Conservation (phyloP, 2,329 filamentous ascomycete genomes). For the Aureobasidium sp. region DNA sequence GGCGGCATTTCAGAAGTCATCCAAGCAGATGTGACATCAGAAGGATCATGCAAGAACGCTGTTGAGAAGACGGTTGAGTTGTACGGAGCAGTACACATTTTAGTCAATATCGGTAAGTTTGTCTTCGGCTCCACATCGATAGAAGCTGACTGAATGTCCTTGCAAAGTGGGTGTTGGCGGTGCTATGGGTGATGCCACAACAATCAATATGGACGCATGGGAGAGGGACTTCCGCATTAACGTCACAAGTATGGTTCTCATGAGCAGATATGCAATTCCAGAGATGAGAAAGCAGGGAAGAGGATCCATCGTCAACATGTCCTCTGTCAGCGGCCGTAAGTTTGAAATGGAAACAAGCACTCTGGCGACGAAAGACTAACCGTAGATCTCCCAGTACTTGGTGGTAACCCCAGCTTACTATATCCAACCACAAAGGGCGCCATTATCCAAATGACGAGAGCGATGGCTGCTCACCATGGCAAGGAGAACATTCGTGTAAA, state of each 20-base stretch:
- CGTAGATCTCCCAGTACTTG: slow-evolving; percentile 16
- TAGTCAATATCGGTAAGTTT: slow-evolving; percentile 36
- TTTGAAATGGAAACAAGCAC: not conserved
- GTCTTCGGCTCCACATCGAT: not conserved
- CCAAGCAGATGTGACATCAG: slow-evolving; percentile 44
- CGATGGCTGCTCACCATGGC: slow-evolving; percentile 49
- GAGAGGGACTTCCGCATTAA: slow-evolving; percentile 51
- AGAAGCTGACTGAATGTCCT: not conserved
- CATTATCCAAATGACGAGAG: slow-evolving; percentile 47
- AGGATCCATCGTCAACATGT: slow-evolving; percentile 54
- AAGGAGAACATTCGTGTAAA: slow-evolving; percentile 44
- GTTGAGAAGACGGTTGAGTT: slow-evolving; percentile 34
- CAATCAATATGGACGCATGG: slow-evolving; percentile 53
- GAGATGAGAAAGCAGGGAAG: slow-evolving; percentile 48
- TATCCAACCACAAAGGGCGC: slow-evolving; percentile 48
- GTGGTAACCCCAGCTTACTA: slow-evolving; percentile 45
- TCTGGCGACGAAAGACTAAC: not conserved
- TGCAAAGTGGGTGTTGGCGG: slow-evolving; percentile 56
- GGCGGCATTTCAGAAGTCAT: not conserved
- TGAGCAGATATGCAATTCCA: slow-evolving; percentile 54
- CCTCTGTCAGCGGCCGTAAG: slow-evolving; percentile 50
- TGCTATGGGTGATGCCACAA: slow-evolving; percentile 49
- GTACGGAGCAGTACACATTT: slow-evolving; percentile 53
- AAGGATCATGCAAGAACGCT: slow-evolving; percentile 41
- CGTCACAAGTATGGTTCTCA: slow-evolving; percentile 56